Evolutionary conservation across 1,284 basidiomycete genomes (phyloP).

Genomic region (Spongiforma sp.): DNA sequence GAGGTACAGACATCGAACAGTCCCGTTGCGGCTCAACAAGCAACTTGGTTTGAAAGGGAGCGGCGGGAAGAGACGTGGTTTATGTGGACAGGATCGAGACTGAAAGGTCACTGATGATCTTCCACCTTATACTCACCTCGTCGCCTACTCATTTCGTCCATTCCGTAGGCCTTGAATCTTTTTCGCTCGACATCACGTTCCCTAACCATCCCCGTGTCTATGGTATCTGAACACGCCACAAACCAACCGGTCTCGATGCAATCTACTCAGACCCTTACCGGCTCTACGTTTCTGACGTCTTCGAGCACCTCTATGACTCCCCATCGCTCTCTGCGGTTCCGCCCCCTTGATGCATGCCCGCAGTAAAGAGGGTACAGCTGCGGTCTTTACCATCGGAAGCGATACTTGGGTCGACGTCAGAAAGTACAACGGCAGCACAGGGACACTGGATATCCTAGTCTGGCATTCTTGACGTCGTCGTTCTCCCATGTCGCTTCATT

Average conservation of each 20-base stretch:
- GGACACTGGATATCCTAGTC: conserved; percentile 98
- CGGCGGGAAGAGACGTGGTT: conserved; percentile 93
- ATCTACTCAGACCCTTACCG: conserved; percentile 92
- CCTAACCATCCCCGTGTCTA: conserved; percentile 90
- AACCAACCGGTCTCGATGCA: conserved; percentile 70
- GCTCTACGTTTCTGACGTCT: conserved; percentile 96
- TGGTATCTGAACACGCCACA: conserved; percentile 98
- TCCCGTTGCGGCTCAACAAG: too few relatives aligned
- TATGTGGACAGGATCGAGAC: conserved; percentile 92
- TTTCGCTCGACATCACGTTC: conserved; percentile 94
- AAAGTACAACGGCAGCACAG: conserved; percentile 52
- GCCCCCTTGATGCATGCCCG: conserved; percentile 97
- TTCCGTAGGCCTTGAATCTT: conserved; percentile 84
- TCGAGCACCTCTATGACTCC: conserved; percentile 94
- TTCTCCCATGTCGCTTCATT: conserved; percentile 89
- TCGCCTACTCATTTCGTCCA: conserved; percentile 5
- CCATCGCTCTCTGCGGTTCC: conserved; percentile 90
- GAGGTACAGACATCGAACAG: too few relatives aligned
- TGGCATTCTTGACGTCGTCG: conserved; percentile 93
- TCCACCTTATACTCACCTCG: too few relatives aligned
- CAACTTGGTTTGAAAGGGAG: conserved; percentile 95
- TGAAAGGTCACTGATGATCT: conserved; percentile 87
- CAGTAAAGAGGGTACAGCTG: conserved; percentile 83
- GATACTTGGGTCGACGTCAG: conserved; percentile 95
- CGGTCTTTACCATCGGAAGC: conserved; percentile 92